Evolutionary conservation across 2,329 filamentous ascomycete species (phyloP).

Genomic region (Aureobasidium uvarum): DNA sequence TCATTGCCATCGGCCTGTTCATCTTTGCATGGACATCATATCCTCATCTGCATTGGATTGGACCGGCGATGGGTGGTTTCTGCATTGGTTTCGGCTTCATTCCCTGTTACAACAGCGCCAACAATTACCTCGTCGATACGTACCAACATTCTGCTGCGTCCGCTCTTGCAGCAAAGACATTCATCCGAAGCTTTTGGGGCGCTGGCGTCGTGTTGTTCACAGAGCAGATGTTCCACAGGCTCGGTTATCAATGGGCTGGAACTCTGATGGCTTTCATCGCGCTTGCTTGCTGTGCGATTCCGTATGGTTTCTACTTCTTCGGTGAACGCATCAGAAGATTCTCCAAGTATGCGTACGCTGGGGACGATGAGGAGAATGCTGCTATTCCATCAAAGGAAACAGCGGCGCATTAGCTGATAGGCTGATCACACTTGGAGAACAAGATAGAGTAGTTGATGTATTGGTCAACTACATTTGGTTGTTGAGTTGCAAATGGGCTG

Average conservation of each 20-base stretch:
- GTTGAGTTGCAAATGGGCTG: background rate
- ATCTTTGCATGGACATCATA: conserved; percentile 71
- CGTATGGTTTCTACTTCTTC: conserved; percentile 76
- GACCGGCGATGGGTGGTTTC: conserved; percentile 50
- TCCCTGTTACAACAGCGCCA: conserved; percentile 36
- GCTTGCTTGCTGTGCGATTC: conserved; percentile 76
- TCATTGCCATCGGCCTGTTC: conserved; percentile 65
- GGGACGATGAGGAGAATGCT: conserved; percentile 50
- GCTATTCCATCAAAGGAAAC: background rate
- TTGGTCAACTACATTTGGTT: background rate
- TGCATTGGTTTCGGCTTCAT: conserved; percentile 39
- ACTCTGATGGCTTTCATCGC: conserved; percentile 59
- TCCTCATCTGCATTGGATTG: conserved; percentile 63
- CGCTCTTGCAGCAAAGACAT: conserved; percentile 42
- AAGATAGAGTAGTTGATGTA: background rate
- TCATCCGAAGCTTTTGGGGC: conserved; percentile 41
- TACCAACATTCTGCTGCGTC: conserved; percentile 71
- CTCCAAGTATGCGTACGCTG: conserved; percentile 70
- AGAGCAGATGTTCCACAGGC: conserved; percentile 37
- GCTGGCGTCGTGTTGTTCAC: conserved; percentile 42
- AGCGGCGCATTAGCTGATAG: conserved; percentile 3
- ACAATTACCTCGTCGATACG: conserved; percentile 51
- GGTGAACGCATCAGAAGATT: conserved; percentile 67
- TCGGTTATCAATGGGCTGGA: conserved; percentile 44
- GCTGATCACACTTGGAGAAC: background rate